Evolutionary conservation across 176 grass and related monocot genomes (phyloP).

Genomic region (Coix lacrymajobi): DNA sequence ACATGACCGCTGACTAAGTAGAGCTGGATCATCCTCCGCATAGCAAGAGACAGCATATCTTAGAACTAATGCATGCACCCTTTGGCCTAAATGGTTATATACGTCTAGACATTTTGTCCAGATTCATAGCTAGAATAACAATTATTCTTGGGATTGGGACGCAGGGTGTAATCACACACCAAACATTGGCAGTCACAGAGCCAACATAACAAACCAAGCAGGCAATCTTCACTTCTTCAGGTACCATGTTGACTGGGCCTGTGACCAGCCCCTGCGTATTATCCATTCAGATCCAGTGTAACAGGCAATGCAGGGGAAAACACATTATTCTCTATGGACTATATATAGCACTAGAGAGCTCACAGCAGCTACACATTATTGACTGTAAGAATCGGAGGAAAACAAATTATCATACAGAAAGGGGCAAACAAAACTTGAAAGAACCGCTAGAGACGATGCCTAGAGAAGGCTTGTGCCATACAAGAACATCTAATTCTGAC

Average conservation of each 20-base stretch:
- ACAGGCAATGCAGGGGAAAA: neutral
- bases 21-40: too few relatives aligned
- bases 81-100: too few relatives aligned
- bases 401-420: neutral
- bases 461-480: neutral
- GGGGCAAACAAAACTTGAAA: neutral
- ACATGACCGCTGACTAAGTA: neutral
- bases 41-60: too few relatives aligned
- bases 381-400: neutral
- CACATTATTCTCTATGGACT: neutral
- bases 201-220: neutral
- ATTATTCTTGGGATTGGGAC: neutral
- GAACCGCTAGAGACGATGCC: neutral
- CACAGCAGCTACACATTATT: conserved; percentile 6
- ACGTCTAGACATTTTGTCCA: too few relatives aligned
- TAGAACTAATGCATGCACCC: too few relatives aligned
- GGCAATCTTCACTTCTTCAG: neutral
- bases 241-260: neutral
- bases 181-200: neutral
- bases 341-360: neutral
- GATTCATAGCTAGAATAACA: neutral
- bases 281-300: neutral
- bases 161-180: neutral
- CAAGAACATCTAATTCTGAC: neutral
- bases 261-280: neutral